Evolutionary conservation across 192 early-diverging fungal genomes (phyloP).

Genomic region (Podila minutissima): DNA sequence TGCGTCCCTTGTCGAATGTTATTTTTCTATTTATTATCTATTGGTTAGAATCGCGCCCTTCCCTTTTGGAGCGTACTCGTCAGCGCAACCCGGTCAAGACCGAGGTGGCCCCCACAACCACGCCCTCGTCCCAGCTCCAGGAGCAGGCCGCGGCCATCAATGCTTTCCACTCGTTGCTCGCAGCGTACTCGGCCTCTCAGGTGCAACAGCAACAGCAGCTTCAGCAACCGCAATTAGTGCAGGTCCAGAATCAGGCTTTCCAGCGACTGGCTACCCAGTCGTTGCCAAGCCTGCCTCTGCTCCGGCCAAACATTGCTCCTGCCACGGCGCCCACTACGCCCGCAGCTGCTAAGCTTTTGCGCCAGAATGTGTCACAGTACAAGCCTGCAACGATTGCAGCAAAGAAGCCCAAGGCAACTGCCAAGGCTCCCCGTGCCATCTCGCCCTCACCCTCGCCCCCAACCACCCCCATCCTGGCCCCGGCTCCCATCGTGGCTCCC

Average conservation of each 20-base stretch:
- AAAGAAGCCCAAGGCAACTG: constrained; percentile 23
- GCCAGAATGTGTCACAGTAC: constrained; percentile 52
- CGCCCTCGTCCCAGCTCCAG: constrained; percentile 31
- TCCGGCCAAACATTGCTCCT: constrained; percentile 54
- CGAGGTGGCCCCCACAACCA: background rate
- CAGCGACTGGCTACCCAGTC: constrained; percentile 18
- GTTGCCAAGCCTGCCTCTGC: constrained; percentile 42
- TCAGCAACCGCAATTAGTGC: constrained; percentile 54
- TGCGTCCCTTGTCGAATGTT: background rate
- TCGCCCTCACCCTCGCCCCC: constrained; percentile 13
- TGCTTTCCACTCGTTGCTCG: constrained; percentile 52
- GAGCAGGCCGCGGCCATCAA: constrained; percentile 53
- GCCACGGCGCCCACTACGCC: constrained; percentile 58
- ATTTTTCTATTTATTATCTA: background rate
- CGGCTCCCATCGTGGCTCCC: constrained; percentile 17
- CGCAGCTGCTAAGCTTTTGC: constrained; percentile 57
- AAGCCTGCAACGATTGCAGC: constrained; percentile 25
- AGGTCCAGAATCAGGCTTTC: constrained; percentile 37
- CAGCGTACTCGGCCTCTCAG: constrained; percentile 53
- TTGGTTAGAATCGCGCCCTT: constrained; percentile 37
- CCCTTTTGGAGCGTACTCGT: constrained; percentile 49
- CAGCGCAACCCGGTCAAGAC: constrained; percentile 42
- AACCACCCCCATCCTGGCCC: background rate
- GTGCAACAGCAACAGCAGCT: constrained; percentile 54
- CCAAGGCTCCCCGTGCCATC: constrained; percentile 11